A percentile compares a stretch with the other conserved stretches of the same genome.
These are phyloP conservation scores for Tulasnella sp. DNA, from an alignment of 768 basidiomycete genomes.

Conservation along the genomic window DNA sequence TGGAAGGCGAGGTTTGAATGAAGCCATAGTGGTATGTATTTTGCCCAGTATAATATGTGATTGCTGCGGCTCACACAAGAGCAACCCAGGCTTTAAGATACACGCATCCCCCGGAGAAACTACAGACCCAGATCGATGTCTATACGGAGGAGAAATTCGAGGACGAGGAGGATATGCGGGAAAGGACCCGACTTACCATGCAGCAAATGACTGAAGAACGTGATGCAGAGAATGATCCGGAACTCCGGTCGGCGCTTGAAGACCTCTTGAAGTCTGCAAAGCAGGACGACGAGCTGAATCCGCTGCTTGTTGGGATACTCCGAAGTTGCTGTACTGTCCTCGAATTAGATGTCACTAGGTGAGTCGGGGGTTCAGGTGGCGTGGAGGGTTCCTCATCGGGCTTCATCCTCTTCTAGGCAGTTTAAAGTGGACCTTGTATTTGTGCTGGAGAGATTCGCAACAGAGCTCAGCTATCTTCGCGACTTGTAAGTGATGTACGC, in stretches of 20 bases:
- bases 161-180: conserved; percentile 79
- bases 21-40: conserved; percentile 72
- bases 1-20: conserved; percentile 72
- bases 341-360: conserved; percentile 59
- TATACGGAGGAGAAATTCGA: conserved; percentile 88
- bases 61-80: not conserved
- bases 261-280: conserved; percentile 59
- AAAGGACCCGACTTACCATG: conserved; percentile 48
- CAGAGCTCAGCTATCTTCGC: conserved; percentile 53
- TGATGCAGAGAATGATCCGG: conserved; percentile 36
- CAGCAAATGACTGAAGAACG: conserved; percentile 31
- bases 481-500: conserved; percentile 54
- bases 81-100: conserved; percentile 62
- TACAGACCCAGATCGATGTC: conserved; percentile 75
- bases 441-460: conserved; percentile 61
- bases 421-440: conserved; percentile 57
- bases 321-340: conserved; percentile 54
- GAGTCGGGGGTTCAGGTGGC: conserved; percentile 32
- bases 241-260: conserved; percentile 53
- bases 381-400: not conserved
- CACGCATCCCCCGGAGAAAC: conserved; percentile 64
- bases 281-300: conserved; percentile 60
- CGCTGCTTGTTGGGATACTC: conserved; percentile 57
- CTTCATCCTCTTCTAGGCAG: conserved; percentile 43
- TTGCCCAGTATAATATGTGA: not conserved